A percentile compares a stretch with the other conserved stretches of the same genome.
These are phyloP conservation scores for Fusarium sterilihyphosum DNA, from an alignment of 2,329 filamentous ascomycete genomes.

Conservation along the genomic window DNA sequence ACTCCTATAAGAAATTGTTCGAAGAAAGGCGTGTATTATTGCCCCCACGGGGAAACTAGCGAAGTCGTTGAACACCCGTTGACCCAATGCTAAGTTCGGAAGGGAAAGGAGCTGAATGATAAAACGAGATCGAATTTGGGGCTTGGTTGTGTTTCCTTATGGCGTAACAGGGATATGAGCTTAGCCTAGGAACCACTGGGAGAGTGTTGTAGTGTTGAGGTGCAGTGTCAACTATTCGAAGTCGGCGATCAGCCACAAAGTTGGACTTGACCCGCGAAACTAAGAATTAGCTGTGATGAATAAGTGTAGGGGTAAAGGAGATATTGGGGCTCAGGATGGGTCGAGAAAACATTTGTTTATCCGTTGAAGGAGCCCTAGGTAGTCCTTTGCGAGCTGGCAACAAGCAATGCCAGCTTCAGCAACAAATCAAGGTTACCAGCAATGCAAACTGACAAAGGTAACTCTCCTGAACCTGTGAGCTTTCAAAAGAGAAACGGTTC, in stretches of 20 bases:
- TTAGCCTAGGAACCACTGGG: constrained; percentile 21
- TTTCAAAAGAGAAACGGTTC: constrained; percentile 27
- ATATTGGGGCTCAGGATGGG: background rate
- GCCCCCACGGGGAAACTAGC: constrained; percentile 9
- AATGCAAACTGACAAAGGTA: constrained; percentile 24
- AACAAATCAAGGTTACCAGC: constrained; percentile 11
- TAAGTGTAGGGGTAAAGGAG: background rate
- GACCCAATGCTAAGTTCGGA: constrained; percentile 11
- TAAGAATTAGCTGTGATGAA: background rate
- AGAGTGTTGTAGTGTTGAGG: constrained; percentile 11
- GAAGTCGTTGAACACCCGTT: constrained; percentile 8
- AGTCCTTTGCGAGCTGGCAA: constrained; percentile 2
- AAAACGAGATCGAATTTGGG: constrained; percentile 13
- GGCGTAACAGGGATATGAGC: constrained; percentile 36
- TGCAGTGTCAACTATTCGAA: constrained; percentile 14
- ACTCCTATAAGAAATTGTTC: constrained; percentile 12
- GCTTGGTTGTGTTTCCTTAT: constrained; percentile 27
- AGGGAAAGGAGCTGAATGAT: constrained; percentile 15
- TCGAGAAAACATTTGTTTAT: background rate
- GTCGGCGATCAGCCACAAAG: constrained; percentile 26
- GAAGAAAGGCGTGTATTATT: constrained; percentile 6
- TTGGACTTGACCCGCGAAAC: constrained; percentile 11
- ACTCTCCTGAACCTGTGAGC: constrained; percentile 20
- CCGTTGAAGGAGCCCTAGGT: background rate
- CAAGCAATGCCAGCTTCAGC: constrained; percentile 17